Evolutionary conservation across 2,329 filamentous ascomycete genomes (phyloP).

Genomic region (Talaromyces sp.): DNA sequence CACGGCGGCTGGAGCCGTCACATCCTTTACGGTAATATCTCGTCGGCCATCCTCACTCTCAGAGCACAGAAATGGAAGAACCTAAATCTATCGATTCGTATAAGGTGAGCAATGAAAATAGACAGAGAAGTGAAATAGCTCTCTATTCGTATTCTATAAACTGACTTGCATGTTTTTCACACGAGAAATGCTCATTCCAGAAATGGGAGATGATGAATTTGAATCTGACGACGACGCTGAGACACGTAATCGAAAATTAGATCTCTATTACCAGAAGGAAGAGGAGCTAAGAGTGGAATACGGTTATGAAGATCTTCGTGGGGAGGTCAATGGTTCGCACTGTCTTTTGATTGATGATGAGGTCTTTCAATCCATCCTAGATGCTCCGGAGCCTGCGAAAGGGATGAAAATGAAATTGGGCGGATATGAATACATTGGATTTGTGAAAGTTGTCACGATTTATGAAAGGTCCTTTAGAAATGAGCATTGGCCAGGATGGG

Average conservation of each 20-base stretch:
- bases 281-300: neutral
- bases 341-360: neutral
- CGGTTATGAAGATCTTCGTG: neutral
- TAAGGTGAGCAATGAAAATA: no score
- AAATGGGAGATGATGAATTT: neutral
- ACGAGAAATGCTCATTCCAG: slow-evolving; percentile 1
- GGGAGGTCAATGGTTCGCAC: neutral
- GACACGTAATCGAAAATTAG: neutral
- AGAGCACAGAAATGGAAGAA: no score
- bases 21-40: no score
- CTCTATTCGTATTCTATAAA: no score
- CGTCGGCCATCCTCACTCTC: no score
- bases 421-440: neutral
- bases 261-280: neutral
- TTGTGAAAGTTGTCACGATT: neutral
- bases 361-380: neutral
- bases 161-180: neutral
- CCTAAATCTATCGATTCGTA: no score
- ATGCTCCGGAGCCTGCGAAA: neutral
- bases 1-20: no score
- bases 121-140: no score
- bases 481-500: neutral
- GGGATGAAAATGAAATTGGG: neutral
- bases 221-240: neutral
- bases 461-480: neutral